Percentiles rank a stretch among this genome's conserved stretches.
Conservation (phyloP, 495 filamentous ascomycete genomes). For the Aspergillus biplanus region DNA sequence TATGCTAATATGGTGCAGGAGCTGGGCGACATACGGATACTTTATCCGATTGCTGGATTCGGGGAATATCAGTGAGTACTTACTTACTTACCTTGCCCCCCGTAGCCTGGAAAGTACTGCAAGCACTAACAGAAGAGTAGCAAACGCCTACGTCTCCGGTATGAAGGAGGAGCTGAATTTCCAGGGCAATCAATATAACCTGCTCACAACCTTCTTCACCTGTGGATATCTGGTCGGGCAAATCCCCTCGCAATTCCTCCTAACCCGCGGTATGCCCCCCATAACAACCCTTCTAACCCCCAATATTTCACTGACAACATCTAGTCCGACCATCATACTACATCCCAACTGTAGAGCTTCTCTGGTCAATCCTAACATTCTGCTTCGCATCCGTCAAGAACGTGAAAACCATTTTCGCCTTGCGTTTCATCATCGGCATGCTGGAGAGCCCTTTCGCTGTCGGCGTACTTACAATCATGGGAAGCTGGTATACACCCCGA, state of each 20-base stretch:
- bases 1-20: not conserved
- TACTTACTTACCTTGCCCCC: not conserved
- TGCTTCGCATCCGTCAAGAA: slow-evolving; percentile 12
- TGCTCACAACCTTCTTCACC: slow-evolving; percentile 26
- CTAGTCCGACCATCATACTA: slow-evolving; percentile 5
- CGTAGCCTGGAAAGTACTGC: not conserved
- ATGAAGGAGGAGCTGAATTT: slow-evolving; percentile 15
- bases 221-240: slow-evolving; percentile 54
- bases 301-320: not conserved
- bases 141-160: slow-evolving; percentile 17
- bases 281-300: not conserved
- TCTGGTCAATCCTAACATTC: slow-evolving; percentile 11
- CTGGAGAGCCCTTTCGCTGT: slow-evolving; percentile 2
- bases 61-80: slow-evolving; percentile 1
- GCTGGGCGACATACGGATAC: slow-evolving; percentile 13
- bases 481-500: slow-evolving; percentile 9
- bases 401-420: slow-evolving; percentile 5
- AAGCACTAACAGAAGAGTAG: not conserved
- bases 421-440: slow-evolving; percentile 9
- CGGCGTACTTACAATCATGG: slow-evolving; percentile 1
- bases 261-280: slow-evolving; percentile 30
- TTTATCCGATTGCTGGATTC: slow-evolving; percentile 9
- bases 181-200: slow-evolving; percentile 9
- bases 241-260: slow-evolving; percentile 53
- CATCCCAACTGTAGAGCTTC: slow-evolving; percentile 10